Percentiles rank a stretch among this genome's conserved stretches.
These are phyloP conservation scores for Passiflora organensis DNA, from an alignment of 345 rosid species.

Conservation along the genomic window DNA sequence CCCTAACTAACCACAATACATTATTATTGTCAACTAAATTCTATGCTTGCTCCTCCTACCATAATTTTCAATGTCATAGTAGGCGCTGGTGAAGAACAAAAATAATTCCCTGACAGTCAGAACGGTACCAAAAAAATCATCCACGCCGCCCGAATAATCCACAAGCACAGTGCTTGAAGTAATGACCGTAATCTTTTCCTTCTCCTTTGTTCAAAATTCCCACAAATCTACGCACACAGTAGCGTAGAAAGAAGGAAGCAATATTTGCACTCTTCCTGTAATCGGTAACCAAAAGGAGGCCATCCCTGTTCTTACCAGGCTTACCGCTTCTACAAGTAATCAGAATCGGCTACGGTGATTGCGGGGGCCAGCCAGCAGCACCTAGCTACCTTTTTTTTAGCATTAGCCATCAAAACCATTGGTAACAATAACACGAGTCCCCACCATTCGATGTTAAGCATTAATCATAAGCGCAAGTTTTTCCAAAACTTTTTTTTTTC, in stretches of 20 bases:
- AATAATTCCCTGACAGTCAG: no score
- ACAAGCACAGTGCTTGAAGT: no score
- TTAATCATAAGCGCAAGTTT: neutral
- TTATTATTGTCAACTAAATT: no score
- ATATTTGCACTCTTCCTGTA: slow-evolving; percentile 7
- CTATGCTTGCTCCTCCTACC: no score
- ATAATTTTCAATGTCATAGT: no score
- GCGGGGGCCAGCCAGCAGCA: slow-evolving; percentile 20
- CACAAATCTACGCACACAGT: no score
- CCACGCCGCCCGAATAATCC: no score
- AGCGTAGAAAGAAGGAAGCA: neutral
- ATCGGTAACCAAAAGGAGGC: neutral
- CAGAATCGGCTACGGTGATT: slow-evolving; percentile 35
- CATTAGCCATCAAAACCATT: neutral
- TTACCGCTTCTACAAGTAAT: slow-evolving; percentile 19
- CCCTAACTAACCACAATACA: no score
- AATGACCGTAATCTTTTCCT: no score
- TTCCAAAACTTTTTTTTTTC: neutral
- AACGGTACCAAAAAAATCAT: no score
- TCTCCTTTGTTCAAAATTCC: no score
- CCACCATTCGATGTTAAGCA: neutral
- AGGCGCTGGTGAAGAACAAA: no score
- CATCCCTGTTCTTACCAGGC: neutral
- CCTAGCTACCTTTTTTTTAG: neutral
- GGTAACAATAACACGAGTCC: neutral